phyloP scores from a whole-genome alignment of 768 basidiomycete species.

The Psilocybe tampanensis region DNA sequence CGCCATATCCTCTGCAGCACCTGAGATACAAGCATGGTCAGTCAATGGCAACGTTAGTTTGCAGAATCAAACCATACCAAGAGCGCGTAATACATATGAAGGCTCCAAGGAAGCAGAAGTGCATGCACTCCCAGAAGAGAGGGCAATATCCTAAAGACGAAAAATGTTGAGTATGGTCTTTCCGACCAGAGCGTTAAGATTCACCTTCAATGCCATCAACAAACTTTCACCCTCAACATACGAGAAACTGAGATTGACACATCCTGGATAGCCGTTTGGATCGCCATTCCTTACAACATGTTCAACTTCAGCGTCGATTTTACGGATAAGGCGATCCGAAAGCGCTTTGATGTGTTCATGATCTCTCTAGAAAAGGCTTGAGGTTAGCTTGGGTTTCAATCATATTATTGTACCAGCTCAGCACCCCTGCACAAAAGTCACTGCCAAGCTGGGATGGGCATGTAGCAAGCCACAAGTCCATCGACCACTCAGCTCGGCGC shows the following conservation, averaged over 20 bases:
- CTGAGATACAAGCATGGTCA: constrained; percentile 35
- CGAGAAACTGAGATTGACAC: constrained; percentile 93
- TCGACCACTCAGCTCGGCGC: constrained; percentile 48
- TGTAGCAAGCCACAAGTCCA: constrained; percentile 12
- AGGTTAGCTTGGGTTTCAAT: background rate
- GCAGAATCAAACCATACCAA: constrained; percentile 52
- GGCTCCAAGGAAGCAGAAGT: constrained; percentile 98
- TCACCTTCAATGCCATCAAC: constrained; percentile 93
- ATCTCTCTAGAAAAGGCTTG: constrained; percentile 61
- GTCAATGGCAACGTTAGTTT: background rate
- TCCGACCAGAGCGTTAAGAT: background rate
- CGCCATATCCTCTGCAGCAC: constrained; percentile 98
- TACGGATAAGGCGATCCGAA: constrained; percentile 77
- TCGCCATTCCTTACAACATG: constrained; percentile 96
- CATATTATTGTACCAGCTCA: constrained; percentile 44
- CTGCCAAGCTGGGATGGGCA: constrained; percentile 46
- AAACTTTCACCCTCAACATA: constrained; percentile 98
- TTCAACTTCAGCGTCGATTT: constrained; percentile 83
- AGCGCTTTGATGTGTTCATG: constrained; percentile 72
- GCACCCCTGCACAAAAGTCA: constrained; percentile 93
- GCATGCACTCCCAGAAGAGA: constrained; percentile 98
- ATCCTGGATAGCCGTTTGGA: constrained; percentile 88
- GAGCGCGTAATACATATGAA: constrained; percentile 94
- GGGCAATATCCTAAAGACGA: constrained; percentile 78
- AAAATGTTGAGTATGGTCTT: background rate